phyloP scores from a whole-genome alignment of 768 basidiomycete genomes.

The Asterophora lycoperdoides region DNA sequence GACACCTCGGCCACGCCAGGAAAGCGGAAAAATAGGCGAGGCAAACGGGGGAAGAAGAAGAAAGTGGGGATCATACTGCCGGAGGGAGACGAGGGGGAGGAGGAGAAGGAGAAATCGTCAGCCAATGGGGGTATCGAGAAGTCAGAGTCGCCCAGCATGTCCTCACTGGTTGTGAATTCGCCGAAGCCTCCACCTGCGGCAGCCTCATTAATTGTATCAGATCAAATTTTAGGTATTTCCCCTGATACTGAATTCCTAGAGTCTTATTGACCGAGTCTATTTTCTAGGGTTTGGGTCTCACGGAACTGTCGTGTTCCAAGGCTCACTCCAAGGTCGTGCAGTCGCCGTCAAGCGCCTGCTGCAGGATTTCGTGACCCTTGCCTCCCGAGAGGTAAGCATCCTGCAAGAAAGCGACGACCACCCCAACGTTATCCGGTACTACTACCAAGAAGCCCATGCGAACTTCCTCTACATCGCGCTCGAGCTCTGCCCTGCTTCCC shows the following conservation, averaged over 20 bases:
- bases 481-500: conserved; percentile 87
- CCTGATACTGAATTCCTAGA: not conserved
- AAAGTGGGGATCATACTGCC: conserved; percentile 30
- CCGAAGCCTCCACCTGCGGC: conserved; percentile 23
- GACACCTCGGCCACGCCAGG: conserved; percentile 38
- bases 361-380: conserved; percentile 93
- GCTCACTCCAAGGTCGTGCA: conserved; percentile 92
- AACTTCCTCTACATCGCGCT: conserved; percentile 98
- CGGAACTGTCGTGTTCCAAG: conserved; percentile 92
- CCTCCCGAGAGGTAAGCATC: conserved; percentile 88
- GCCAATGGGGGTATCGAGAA: conserved; percentile 19
- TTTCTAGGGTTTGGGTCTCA: conserved; percentile 88
- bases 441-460: conserved; percentile 90
- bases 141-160: conserved; percentile 9
- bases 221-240: conserved; percentile 64
- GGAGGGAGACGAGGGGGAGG: conserved; percentile 38
- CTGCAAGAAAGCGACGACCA: conserved; percentile 98
- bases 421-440: conserved; percentile 97
- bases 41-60: conserved; percentile 54
- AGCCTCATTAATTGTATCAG: conserved; percentile 67
- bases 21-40: conserved; percentile 44
- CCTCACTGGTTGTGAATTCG: conserved; percentile 22
- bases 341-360: conserved; percentile 98
- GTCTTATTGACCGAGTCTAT: conserved; percentile 1
- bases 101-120: conserved; percentile 25